Base-by-base conservation (phyloP, 192 early-diverging fungal genomes). In the Podila epigama region DNA sequence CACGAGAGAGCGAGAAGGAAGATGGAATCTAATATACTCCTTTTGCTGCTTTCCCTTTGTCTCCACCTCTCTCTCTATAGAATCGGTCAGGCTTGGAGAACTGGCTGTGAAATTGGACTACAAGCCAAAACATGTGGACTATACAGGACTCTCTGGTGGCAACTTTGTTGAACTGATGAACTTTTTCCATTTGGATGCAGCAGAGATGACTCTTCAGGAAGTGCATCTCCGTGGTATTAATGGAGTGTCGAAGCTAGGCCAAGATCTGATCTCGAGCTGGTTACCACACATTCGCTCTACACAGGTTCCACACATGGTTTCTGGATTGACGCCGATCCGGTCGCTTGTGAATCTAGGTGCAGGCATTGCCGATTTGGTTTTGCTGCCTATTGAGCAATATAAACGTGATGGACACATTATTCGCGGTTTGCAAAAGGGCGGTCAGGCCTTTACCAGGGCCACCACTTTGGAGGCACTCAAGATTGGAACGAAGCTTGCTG, bases 331-430 rank as follows among this genome's bases (percentile, higher is more conserved):
- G 16, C 94, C 95, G 8, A 88, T 99, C 55, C 85, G 91, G 25
- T 93, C 97, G 13, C 58, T 97, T 34, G 95, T 98, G 15, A 97
- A 96, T 56, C 57, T 99, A 29, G 94, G 96, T 9, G 87, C 87
- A 6, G 97, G 97, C 8, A 85, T 99, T 28, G 95, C 93, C 1
- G 96, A 99, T 80, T 75, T 99, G 22, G 89, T 99, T 7, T 79
- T 96, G 1, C 79, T 99, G 58, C 97, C 97, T 1, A 86, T 97
- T 66, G 92, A 97, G 72, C 95, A 98, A 77, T 99, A 97, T 68
- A 87, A 89, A 48, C 89, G 91, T 63, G 97, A 99, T 66, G 97
- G 97, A 27, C 83, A 92, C 12, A 85, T 97, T 27, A 86, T 99
- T 48, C 88, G 92, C 63, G 95, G 93, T 16, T 75, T 98, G 16